Base-by-base conservation (phyloP, 768 basidiomycete genomes). In the Thelephora ganbajun region DNA sequence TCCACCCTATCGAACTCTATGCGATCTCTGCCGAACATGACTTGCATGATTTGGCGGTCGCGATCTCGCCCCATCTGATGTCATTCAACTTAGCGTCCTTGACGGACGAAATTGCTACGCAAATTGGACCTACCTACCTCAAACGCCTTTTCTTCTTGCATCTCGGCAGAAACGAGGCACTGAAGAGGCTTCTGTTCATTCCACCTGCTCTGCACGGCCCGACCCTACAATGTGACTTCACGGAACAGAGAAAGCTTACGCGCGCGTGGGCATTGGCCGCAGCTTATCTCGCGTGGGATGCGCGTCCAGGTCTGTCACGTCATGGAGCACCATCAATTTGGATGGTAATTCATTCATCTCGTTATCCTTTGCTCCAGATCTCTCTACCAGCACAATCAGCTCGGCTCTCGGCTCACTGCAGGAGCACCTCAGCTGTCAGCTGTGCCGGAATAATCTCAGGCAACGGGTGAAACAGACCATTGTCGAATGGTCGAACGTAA, bases 231-330 rank as follows among this genome's bases (percentile, higher is more conserved):
- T 89, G 86, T 54, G 83, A 85, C 59, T 80, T 81, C 56, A 62
- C 70, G 0, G 80, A 85, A 56, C 85, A 88, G 64, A 87, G 86
- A 65, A 83, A 76, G 57, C 57, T 89, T 34, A 82, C 82, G 11
- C 66, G 85, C 41, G 85, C 85, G 5, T 89, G 85, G 85, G 83
- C 85, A 12, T 64, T 89, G 30, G 85, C 86, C 19, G 77, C 80
- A 1, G 85, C 85, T 11, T 87, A 87, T 63, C 72, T 89, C 6
- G 82, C 82, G 9, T 88, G 85, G 85, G 85, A 87, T 61, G 81
- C 82, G 33, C 69, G 83, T 48, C 82, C 84, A 54, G 85, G 83
- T 86, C 57, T 50, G 72, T 61, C 16, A n/a, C 34, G 14, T 35
- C 7, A 35, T n/a, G 18, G 14, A 36, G 11, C 44, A 14, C 43